These are phyloP conservation scores for Sugiyamaella lignohabitans DNA, from an alignment of 805 yeast genomes.

Conservation along the genomic window DNA sequence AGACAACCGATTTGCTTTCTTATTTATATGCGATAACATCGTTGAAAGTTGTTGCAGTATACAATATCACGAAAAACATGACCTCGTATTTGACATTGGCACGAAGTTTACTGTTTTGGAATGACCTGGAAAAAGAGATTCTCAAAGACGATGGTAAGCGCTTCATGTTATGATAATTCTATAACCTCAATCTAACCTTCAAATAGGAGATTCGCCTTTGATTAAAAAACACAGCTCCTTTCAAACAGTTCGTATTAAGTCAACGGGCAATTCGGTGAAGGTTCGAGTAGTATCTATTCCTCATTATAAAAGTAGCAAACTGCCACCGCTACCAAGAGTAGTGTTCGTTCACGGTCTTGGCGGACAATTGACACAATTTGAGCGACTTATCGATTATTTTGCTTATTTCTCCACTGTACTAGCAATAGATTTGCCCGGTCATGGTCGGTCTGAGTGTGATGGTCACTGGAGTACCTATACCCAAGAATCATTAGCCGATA, in stretches of 20 bases:
- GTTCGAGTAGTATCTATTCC: conserved; percentile 24
- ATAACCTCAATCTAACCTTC: neutral
- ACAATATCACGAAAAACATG: too few relatives aligned
- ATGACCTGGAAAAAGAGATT: conserved; percentile 14
- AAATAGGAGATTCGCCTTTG: conserved; percentile 19
- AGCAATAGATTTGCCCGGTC: conserved; percentile 82
- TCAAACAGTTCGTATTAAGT: neutral
- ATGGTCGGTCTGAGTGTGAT: conserved; percentile 44
- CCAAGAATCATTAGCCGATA: conserved; percentile 35
- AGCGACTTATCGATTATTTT: conserved; percentile 57
- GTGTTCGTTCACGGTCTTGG: conserved; percentile 84
- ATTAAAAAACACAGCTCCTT: conserved; percentile 17
- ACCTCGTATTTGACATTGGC: neutral
- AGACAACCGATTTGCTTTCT: too few relatives aligned
- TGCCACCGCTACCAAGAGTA: conserved; percentile 46
- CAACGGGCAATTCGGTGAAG: conserved; percentile 5
- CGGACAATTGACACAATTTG: conserved; percentile 83
- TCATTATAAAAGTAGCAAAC: conserved; percentile 24
- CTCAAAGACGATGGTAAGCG: conserved; percentile 15
- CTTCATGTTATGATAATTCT: neutral
- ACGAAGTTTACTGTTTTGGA: conserved; percentile 18
- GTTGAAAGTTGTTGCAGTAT: too few relatives aligned
- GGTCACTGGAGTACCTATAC: conserved; percentile 34
- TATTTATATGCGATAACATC: too few relatives aligned
- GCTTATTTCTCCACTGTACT: conserved; percentile 57